These are phyloP conservation scores for Anthracocystis panici-leucophaei DNA, from an alignment of 1,284 basidiomycete species.

Conservation along the genomic window DNA sequence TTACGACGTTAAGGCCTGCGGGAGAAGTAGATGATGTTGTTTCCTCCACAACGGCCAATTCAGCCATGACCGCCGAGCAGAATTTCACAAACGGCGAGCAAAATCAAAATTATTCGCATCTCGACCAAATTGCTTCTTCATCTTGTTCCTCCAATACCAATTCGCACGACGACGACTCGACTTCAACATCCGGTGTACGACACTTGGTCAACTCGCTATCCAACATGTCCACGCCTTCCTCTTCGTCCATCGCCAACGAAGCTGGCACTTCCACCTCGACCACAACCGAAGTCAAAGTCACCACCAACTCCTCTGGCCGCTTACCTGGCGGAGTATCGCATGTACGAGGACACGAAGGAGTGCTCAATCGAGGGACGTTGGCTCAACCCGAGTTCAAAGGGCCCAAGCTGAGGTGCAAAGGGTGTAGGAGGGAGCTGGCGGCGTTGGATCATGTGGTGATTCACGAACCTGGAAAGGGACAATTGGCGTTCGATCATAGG, in stretches of 20 bases:
- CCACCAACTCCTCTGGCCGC: conserved; percentile 44
- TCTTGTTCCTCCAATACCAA: conserved; percentile 8
- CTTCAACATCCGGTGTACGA: not conserved
- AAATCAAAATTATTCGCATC: conserved; percentile 13
- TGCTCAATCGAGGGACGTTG: conserved; percentile 33
- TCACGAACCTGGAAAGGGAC: conserved; percentile 63
- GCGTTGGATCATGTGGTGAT: conserved; percentile 62
- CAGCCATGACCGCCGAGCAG: not conserved
- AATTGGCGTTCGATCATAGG: conserved; percentile 63
- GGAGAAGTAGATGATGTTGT: not conserved
- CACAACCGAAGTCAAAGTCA: conserved; percentile 47
- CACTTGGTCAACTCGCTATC: conserved; percentile 8
- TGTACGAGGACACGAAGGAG: conserved; percentile 50
- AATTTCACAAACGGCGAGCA: not conserved
- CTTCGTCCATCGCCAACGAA: not conserved
- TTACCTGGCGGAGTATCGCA: conserved; percentile 49
- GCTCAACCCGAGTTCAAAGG: conserved; percentile 36
- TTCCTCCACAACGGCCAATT: conserved; percentile 12
- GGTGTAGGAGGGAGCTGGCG: conserved; percentile 64
- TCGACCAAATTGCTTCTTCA: not conserved
- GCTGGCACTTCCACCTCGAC: not conserved
- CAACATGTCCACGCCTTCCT: conserved; percentile 10
- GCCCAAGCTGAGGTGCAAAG: conserved; percentile 59
- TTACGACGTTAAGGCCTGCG: conserved; percentile 18
- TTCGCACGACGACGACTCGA: not conserved